Conservation (phyloP, 1,284 basidiomycete species). For the Tylopilus sp. region DNA sequence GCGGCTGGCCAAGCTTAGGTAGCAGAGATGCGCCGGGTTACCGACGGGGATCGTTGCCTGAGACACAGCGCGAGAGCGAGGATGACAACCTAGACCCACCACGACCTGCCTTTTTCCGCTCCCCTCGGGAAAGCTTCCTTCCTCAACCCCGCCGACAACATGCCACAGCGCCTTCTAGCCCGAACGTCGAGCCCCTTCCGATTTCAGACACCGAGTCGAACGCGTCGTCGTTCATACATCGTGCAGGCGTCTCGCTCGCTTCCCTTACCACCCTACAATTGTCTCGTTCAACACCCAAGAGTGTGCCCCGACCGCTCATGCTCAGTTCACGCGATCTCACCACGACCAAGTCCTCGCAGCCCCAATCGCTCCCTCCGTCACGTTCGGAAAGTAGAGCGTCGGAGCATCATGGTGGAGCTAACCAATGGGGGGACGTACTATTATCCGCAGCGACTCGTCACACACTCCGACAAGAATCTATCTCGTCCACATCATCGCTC, state of each 20-base stretch:
- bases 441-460: conserved; percentile 35
- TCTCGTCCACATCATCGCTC: conserved; percentile 59
- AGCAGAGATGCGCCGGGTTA: conserved; percentile 8
- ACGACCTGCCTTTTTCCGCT: conserved; percentile 53
- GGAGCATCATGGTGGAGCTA: conserved; percentile 16
- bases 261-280: conserved; percentile 41
- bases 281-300: conserved; percentile 32
- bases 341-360: conserved; percentile 25
- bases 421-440: conserved; percentile 50
- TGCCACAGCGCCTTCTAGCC: conserved; percentile 39
- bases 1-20: conserved; percentile 12
- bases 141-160: conserved; percentile 32
- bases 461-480: conserved; percentile 45
- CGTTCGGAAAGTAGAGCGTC: conserved; percentile 40
- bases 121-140: conserved; percentile 53
- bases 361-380: conserved; percentile 19
- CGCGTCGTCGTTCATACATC: conserved; percentile 31
- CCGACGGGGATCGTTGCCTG: conserved; percentile 43
- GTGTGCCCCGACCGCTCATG: conserved; percentile 53
- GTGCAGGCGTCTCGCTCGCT: conserved; percentile 38
- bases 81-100: conserved; percentile 47
- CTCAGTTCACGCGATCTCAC: conserved; percentile 47
- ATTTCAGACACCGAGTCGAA: conserved; percentile 22
- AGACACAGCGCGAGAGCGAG: conserved; percentile 32
- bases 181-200: conserved; percentile 28